phyloP scores from a whole-genome alignment of 164 flowering plant species.

The Umbilicus rupestris region DNA sequence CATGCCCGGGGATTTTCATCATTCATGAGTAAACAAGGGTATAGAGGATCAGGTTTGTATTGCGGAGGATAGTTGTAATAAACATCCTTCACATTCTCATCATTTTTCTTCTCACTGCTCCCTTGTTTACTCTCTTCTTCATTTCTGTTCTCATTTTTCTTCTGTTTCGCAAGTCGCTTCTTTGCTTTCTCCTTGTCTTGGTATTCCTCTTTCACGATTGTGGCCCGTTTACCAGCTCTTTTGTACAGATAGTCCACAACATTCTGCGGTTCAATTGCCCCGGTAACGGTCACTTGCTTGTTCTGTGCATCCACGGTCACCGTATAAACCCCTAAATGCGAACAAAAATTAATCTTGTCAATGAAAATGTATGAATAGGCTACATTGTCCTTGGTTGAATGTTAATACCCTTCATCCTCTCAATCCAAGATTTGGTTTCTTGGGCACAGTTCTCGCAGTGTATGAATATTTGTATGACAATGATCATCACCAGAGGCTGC shows the following conservation, averaged over 20 bases:
- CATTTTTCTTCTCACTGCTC: not conserved
- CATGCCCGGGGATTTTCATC: constrained; percentile 6
- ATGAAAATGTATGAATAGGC: too few species aligned
- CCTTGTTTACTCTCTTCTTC: not conserved
- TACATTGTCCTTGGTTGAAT: too few species aligned
- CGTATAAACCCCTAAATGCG: constrained; percentile 26
- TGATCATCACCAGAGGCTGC: constrained; percentile 21
- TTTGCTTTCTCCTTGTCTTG: constrained; percentile 8
- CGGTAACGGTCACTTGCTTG: constrained; percentile 25
- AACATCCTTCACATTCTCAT: not conserved
- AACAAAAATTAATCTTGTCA: too few species aligned
- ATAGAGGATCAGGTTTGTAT: not conserved
- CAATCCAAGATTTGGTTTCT: constrained; percentile 24
- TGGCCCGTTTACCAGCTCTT: constrained; percentile 23
- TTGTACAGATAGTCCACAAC: constrained; percentile 17
- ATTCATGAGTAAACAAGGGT: constrained; percentile 1
- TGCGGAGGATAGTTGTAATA: constrained; percentile 12
- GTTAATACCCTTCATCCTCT: constrained; percentile 31
- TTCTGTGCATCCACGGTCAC: constrained; percentile 24
- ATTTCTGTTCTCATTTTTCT: constrained; percentile 1
- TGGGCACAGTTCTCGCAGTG: constrained; percentile 43
- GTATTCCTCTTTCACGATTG: constrained; percentile 18
- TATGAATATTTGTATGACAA: constrained; percentile 24
- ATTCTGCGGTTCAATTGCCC: constrained; percentile 27
- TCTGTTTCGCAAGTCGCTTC: not conserved